Conservation (phyloP, 768 basidiomycete genomes). For the Inosperma sp. region DNA sequence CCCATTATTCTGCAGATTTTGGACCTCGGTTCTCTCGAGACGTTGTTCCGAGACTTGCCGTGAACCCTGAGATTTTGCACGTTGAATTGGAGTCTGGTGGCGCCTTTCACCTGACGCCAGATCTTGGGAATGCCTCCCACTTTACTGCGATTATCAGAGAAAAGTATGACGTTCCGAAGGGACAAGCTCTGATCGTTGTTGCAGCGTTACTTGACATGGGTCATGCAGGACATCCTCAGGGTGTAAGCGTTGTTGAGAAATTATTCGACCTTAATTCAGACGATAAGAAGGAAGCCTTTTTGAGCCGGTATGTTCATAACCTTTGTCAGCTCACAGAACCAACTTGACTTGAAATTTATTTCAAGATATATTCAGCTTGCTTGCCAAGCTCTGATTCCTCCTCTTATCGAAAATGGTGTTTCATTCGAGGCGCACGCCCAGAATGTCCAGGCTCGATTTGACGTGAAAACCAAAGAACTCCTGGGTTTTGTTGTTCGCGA, state of each 20-base stretch:
- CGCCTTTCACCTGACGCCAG: constrained; percentile 38
- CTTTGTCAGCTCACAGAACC: background rate
- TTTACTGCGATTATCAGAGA: constrained; percentile 47
- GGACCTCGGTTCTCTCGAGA: constrained; percentile 52
- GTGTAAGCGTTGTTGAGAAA: constrained; percentile 45
- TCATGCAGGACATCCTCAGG: constrained; percentile 37
- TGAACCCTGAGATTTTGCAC: constrained; percentile 38
- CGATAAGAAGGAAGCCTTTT: constrained; percentile 42
- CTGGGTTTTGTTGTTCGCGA: constrained; percentile 54
- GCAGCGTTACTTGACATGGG: constrained; percentile 52
- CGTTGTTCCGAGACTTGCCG: constrained; percentile 44
- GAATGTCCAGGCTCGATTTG: constrained; percentile 48
- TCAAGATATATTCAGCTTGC: constrained; percentile 48
- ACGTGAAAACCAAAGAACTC: constrained; percentile 37
- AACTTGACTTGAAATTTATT: background rate
- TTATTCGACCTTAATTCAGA: constrained; percentile 43
- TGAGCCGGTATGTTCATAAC: constrained; percentile 39
- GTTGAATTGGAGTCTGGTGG: constrained; percentile 49
- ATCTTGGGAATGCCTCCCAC: constrained; percentile 49
- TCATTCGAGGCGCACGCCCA: constrained; percentile 61
- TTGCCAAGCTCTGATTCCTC: constrained; percentile 48
- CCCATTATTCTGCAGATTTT: constrained; percentile 54
- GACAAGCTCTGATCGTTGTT: constrained; percentile 44
- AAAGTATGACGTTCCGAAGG: constrained; percentile 34
- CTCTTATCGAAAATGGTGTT: constrained; percentile 50